These are phyloP conservation scores for Solanum neorickii DNA, from an alignment of 257 asterid species.

Conservation along the genomic window DNA sequence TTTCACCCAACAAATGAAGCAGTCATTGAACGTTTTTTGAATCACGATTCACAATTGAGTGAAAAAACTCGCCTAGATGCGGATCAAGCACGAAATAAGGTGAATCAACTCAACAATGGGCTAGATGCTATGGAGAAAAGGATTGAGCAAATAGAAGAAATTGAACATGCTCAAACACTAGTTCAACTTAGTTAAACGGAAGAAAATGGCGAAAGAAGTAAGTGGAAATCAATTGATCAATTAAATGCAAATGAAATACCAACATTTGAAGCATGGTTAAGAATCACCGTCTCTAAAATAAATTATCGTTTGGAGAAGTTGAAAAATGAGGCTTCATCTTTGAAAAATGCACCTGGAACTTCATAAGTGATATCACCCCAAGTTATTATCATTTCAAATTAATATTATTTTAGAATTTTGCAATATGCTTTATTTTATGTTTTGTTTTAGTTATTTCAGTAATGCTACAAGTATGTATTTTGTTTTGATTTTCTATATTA, in stretches of 20 bases:
- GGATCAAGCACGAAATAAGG: no score
- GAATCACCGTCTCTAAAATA: rapidly evolving
- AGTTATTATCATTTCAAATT: neutral
- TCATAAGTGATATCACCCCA: neutral
- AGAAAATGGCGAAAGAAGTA: neutral
- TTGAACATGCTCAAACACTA: neutral
- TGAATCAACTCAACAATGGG: neutral
- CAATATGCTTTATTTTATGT: neutral
- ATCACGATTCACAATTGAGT: no score
- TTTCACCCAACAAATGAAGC: no score
- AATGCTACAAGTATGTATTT: neutral
- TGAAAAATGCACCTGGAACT: neutral
- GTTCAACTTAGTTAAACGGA: neutral
- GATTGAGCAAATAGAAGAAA: neutral
- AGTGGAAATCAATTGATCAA: neutral
- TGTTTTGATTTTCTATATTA: neutral
- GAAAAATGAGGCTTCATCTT: neutral
- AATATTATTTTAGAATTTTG: neutral
- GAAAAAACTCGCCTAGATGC: no score
- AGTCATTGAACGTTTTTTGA: no score
- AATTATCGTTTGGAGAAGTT: neutral
- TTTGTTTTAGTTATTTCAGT: neutral
- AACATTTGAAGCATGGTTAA: neutral
- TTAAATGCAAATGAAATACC: neutral
- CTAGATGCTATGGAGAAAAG: neutral